Conservation (phyloP, 495 filamentous ascomycete genomes). For the Chaetomium tenue region DNA sequence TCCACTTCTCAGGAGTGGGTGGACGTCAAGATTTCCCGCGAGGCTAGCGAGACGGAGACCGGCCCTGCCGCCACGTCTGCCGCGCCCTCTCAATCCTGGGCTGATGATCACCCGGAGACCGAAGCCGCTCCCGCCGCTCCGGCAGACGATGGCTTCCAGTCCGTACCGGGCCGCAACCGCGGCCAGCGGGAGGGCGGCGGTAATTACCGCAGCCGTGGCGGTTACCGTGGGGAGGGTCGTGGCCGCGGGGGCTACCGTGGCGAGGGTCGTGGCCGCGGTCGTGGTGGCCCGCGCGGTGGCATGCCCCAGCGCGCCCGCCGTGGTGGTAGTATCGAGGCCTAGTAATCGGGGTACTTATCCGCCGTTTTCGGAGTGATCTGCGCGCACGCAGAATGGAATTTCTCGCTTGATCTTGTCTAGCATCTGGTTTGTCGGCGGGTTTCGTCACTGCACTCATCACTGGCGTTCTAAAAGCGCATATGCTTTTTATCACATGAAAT, state of each 20-base stretch:
- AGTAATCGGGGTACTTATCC: constrained; percentile 14
- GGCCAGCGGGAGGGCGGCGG: constrained; percentile 55
- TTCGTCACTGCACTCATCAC: constrained; percentile 24
- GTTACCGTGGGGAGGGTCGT: constrained; percentile 31
- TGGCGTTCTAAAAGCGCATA: constrained; percentile 32
- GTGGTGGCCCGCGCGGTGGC: constrained; percentile 28
- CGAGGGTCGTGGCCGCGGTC: constrained; percentile 31
- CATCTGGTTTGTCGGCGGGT: constrained; percentile 22
- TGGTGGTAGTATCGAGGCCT: constrained; percentile 24
- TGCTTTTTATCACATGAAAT: constrained; percentile 13
- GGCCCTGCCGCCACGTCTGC: constrained; percentile 54
- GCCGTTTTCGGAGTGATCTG: neutral
- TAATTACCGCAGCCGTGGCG: constrained; percentile 48
- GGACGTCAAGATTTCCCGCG: constrained; percentile 62
- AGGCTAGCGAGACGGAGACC: constrained; percentile 71
- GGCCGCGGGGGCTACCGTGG: constrained; percentile 42
- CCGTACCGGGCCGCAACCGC: constrained; percentile 59
- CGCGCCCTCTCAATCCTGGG: constrained; percentile 42
- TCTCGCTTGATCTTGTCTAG: constrained; percentile 21
- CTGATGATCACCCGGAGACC: constrained; percentile 29
- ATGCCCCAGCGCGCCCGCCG: constrained; percentile 28
- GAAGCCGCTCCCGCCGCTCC: constrained; percentile 18
- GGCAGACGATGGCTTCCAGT: constrained; percentile 65
- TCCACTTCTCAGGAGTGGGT: constrained; percentile 70
- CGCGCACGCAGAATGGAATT: constrained; percentile 9